These are phyloP conservation scores for Hypoxylon subgilvum DNA, from an alignment of 495 filamentous ascomycete genomes.

Conservation along the genomic window DNA sequence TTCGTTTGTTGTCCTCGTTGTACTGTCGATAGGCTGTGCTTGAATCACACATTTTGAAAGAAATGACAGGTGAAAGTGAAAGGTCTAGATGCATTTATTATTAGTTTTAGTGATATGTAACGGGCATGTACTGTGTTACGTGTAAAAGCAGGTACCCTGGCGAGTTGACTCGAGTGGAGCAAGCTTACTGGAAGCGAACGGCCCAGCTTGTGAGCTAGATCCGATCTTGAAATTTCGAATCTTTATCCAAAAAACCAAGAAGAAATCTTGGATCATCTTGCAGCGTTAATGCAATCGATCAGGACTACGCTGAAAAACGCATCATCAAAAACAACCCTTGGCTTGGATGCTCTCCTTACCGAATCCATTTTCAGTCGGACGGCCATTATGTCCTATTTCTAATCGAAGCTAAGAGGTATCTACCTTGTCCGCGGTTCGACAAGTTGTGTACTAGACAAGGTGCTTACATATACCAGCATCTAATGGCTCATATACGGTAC, in stretches of 20 bases:
- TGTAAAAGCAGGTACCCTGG: too few relatives aligned
- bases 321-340: neutral
- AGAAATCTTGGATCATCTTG: slow-evolving; percentile 4
- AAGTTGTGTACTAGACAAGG: too few relatives aligned
- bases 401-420: too few relatives aligned
- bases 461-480: too few relatives aligned
- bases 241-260: slow-evolving; percentile 6
- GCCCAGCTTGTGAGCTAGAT: neutral
- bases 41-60: neutral
- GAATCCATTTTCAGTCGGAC: neutral
- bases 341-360: neutral
- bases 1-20: neutral
- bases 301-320: slow-evolving; percentile 3
- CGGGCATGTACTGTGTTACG: too few relatives aligned
- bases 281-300: slow-evolving; percentile 21
- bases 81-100: neutral
- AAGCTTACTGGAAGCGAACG: slow-evolving; percentile 13
- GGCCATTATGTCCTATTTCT: too few relatives aligned
- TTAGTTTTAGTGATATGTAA: too few relatives aligned
- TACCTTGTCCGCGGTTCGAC: too few relatives aligned
- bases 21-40: neutral
- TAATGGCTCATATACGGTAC: too few relatives aligned
- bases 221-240: neutral
- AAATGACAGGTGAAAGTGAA: slow-evolving; percentile 3
- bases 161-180: slow-evolving; percentile 22